Conservation (phyloP, 768 basidiomycete genomes). For the Suillus alpinus region DNA sequence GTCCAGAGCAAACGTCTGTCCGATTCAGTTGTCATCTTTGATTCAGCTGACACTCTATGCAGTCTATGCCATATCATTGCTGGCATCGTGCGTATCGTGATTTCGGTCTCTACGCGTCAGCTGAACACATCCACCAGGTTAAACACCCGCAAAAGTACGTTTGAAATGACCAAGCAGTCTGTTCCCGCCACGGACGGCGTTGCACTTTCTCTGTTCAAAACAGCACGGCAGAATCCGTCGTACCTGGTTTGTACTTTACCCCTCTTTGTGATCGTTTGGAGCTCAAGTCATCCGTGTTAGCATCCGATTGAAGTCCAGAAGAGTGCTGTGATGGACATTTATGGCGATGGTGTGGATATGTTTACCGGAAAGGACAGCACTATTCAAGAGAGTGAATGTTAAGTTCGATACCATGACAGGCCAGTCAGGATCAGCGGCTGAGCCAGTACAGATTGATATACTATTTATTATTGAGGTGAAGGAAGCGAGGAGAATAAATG, state of each 20-base stretch:
- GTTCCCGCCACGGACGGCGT: not conserved
- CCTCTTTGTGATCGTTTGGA: not conserved
- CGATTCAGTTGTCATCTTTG: not conserved
- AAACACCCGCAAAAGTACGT: constrained; percentile 2
- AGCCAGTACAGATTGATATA: too few species aligned
- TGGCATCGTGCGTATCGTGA: constrained; percentile 13
- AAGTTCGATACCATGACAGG: not conserved
- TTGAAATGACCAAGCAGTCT: not conserved
- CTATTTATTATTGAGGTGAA: too few species aligned
- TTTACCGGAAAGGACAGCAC: not conserved
- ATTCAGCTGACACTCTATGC: not conserved
- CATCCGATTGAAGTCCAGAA: not conserved
- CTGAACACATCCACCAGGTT: not conserved
- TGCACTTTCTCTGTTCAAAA: not conserved
- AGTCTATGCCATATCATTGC: constrained; percentile 17
- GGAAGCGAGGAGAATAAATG: too few species aligned
- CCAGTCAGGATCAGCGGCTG: not conserved
- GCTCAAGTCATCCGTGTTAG: not conserved
- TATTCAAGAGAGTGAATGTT: not conserved
- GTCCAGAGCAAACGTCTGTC: constrained; percentile 14
- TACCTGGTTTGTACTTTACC: not conserved
- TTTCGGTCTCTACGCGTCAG: not conserved
- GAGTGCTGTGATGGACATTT: not conserved
- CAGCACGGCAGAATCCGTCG: not conserved
- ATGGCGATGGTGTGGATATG: not conserved